Evolutionary conservation across 2,329 filamentous ascomycete species (phyloP), one percentile per base, ranked within the genome.

Genomic region (Rasamsonia emersonii): DNA sequence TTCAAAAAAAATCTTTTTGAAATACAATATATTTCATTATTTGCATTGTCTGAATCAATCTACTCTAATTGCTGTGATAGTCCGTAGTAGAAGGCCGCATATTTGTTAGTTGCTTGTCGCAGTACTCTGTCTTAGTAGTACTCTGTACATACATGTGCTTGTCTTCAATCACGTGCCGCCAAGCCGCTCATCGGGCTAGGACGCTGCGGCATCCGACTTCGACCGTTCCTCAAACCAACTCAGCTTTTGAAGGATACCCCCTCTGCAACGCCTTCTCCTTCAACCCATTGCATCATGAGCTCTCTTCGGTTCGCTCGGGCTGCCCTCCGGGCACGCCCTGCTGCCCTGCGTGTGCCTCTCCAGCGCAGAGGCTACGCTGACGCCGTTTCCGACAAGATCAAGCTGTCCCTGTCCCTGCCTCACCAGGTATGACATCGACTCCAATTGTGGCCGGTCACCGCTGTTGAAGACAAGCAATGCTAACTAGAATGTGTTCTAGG

Each of bases 361-460:
- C 82, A 88, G 73, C 82, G 86, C 65, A 79, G 91, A 74, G 80
- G 81, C 54, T 98, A 98, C 65, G 91, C 84, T 55, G 84, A 89
- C 61, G 82, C 82, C 50, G 79, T 86, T 53, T 70, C 79, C 57
- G 84, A 89, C 75, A 89, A 89, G 79, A 93, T 98, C 76, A 93
- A 93, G 80, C 80, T 98, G 71, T 94, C 86, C 74, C 75, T 98
- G 71, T 79, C 84, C 63, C 83, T 98, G 54, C 91, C 91, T 70
- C 89, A 96, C 71, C 84, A 95, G 86, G 91, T 96, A 86, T 68
- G 83, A 40, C 35, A 42, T 46, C 39, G 42, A 44, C 31, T 14
- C n/a, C 28, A 5, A 21, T 29, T 21, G 33, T 11, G 29, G 14
- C 26, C 35, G 7, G 11, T 24, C 16, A 18, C 9, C 21, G n/a